A percentile compares a stretch with the other conserved stretches of the same genome.
Conservation (phyloP, 1,284 basidiomycete genomes). For the Inonotus obliquus region DNA sequence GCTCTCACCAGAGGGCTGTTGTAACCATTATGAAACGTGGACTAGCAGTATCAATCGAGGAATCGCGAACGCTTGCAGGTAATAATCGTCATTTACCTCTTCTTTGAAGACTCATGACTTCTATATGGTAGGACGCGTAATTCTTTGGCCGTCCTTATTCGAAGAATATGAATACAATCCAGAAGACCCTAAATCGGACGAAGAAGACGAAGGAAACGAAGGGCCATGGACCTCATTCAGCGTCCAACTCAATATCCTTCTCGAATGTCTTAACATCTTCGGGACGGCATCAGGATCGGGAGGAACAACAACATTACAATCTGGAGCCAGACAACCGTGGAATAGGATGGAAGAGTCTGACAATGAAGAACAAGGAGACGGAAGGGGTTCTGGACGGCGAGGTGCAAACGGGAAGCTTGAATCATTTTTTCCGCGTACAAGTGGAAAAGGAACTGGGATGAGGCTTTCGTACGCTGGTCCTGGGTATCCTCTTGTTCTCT, state of each 20-base stretch:
- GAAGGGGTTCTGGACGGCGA: constrained; percentile 16
- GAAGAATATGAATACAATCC: constrained; percentile 35
- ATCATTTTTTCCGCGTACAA: constrained; percentile 44
- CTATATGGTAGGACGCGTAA: constrained; percentile 40
- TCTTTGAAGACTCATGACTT: not conserved
- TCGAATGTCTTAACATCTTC: constrained; percentile 56
- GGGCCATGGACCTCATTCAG: constrained; percentile 33
- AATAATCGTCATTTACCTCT: not conserved
- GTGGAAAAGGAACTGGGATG: constrained; percentile 75
- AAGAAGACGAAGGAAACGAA: constrained; percentile 19
- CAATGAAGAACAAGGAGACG: constrained; percentile 17
- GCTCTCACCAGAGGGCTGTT: constrained; percentile 11
- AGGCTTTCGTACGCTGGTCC: constrained; percentile 76
- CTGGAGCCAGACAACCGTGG: constrained; percentile 12
- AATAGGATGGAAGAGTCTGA: constrained; percentile 14
- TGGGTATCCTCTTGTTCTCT: constrained; percentile 75
- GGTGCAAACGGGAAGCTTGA: constrained; percentile 36
- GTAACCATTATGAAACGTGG: constrained; percentile 15
- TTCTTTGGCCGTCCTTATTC: constrained; percentile 41
- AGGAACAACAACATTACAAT: constrained; percentile 3
- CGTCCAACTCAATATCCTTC: constrained; percentile 42
- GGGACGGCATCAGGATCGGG: constrained; percentile 36
- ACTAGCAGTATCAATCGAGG: constrained; percentile 12
- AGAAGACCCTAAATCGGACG: constrained; percentile 15
- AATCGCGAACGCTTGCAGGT: constrained; percentile 14